Conservation (phyloP, 345 rosid genomes). For the Eutrema yunnanense region DNA sequence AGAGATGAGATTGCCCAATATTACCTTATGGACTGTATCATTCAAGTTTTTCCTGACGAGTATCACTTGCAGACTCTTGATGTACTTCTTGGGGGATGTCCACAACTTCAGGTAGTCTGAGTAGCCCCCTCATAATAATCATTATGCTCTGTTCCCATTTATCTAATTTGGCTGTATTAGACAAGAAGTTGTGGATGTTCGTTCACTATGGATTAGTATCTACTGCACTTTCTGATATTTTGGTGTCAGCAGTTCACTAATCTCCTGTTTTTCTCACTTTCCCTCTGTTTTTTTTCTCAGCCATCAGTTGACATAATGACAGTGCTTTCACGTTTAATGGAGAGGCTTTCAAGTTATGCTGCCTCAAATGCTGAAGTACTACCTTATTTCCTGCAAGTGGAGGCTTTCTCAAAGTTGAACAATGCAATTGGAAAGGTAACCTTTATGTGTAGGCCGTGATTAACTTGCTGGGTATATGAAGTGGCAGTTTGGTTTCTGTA, state of each 20-base stretch:
- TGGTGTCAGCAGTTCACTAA: neutral
- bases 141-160: neutral
- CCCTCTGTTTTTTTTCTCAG: conserved; percentile 36
- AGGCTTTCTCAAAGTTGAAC: conserved; percentile 95
- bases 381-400: conserved; percentile 98
- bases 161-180: conserved; percentile 2
- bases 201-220: neutral
- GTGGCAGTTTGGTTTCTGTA: neutral
- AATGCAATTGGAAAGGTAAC: conserved; percentile 94
- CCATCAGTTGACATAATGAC: conserved; percentile 96
- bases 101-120: conserved; percentile 86
- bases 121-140: conserved; percentile 2
- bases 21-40: conserved; percentile 96
- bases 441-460: neutral
- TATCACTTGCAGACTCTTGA: conserved; percentile 99
- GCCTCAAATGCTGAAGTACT: conserved; percentile 80
- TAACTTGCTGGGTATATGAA: neutral
- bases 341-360: conserved; percentile 94
- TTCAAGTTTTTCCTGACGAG: conserved; percentile 99
- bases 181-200: neutral
- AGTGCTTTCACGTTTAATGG: conserved; percentile 93
- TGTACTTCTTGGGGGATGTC: conserved; percentile 81
- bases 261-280: conserved; percentile 10
- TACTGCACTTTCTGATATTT: neutral
- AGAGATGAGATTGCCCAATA: conserved; percentile 93